Conservation (phyloP, 345 rosid genomes). For the Syzygium aromaticum region DNA sequence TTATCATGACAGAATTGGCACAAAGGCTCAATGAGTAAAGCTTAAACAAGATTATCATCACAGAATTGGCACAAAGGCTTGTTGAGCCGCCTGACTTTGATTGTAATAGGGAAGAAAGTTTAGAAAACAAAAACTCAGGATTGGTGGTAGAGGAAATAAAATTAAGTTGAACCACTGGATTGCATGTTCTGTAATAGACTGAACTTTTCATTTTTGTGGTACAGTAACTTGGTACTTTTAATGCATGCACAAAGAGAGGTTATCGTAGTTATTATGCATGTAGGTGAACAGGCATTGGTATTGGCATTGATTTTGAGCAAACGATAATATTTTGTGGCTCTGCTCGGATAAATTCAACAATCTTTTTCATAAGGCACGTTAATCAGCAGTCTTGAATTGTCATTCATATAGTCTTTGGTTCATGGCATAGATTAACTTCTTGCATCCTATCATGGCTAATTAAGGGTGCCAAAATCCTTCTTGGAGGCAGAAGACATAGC, state of each 20-base stretch:
- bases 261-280: not conserved
- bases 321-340: not conserved
- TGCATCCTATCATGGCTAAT: not conserved
- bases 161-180: not conserved
- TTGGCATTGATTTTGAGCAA: not conserved
- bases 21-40: not conserved
- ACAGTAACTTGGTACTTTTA: not conserved
- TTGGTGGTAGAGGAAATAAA: not conserved
- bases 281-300: not conserved
- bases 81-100: not conserved
- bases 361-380: not conserved
- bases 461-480: constrained; percentile 86
- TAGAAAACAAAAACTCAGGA: not conserved
- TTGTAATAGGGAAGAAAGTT: not conserved
- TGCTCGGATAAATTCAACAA: not conserved
- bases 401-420: not conserved
- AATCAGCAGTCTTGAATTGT: not conserved
- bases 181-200: not conserved
- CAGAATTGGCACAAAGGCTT: not conserved
- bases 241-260: not conserved
- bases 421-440: not conserved
- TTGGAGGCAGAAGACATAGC: constrained; percentile 92
- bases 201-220: not conserved
- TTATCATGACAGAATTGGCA: not conserved
- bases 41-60: not conserved